phyloP scores from a whole-genome alignment of 345 rosid species.

The Linum tenue region DNA sequence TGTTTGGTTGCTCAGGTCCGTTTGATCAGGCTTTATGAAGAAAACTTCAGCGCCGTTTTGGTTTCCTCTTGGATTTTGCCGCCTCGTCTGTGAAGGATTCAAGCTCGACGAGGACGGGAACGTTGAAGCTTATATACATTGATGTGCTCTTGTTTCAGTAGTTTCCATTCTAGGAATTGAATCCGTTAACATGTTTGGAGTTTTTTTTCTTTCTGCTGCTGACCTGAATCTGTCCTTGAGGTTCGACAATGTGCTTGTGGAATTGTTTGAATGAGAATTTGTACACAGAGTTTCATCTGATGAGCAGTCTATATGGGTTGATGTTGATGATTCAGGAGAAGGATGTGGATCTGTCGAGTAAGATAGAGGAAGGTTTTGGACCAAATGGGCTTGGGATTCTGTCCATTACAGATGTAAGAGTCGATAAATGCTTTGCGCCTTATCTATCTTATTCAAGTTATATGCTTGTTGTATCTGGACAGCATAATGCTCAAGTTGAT shows the following conservation, averaged over 20 bases:
- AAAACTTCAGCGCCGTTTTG: no score
- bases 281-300: not conserved
- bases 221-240: not conserved
- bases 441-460: not conserved
- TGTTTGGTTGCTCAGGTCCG: slow-evolving; percentile 10
- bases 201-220: not conserved
- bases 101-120: not conserved
- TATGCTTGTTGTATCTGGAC: not conserved
- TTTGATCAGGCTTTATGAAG: no score
- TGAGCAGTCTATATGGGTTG: not conserved
- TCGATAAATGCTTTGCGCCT: not conserved
- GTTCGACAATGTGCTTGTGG: not conserved
- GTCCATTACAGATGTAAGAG: slow-evolving; percentile 48
- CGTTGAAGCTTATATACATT: not conserved
- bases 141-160: not conserved
- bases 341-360: slow-evolving; percentile 44
- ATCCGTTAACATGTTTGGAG: not conserved
- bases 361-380: slow-evolving; percentile 83
- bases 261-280: not conserved
- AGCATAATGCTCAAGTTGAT: not conserved
- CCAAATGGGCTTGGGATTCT: slow-evolving; percentile 79
- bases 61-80: not conserved
- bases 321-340: slow-evolving; percentile 42
- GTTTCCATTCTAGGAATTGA: not conserved
- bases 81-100: not conserved